These are phyloP conservation scores for Wilcoxina mikolae DNA, from an alignment of 495 filamentous ascomycete genomes.

Conservation along the genomic window DNA sequence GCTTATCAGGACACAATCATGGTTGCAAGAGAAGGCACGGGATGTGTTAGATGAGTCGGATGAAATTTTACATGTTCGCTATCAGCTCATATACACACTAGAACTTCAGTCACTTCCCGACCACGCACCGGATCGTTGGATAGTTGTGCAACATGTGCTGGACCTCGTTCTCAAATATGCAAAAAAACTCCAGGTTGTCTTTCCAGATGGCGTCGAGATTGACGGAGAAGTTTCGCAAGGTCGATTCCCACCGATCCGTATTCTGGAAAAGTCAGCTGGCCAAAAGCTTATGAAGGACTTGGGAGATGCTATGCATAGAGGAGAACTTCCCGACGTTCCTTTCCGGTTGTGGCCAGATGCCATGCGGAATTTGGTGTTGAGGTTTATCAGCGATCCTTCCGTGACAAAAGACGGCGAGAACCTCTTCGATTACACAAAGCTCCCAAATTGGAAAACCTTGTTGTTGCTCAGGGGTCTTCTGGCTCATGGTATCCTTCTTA, in stretches of 20 bases:
- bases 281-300: constrained; percentile 2
- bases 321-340: constrained; percentile 8
- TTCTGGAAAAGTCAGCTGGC: constrained; percentile 31
- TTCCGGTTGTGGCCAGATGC: constrained; percentile 12
- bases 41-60: constrained; percentile 56
- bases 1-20: constrained; percentile 34
- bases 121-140: constrained; percentile 45
- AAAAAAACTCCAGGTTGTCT: constrained; percentile 11
- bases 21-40: constrained; percentile 33
- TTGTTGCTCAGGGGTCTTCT: constrained; percentile 49
- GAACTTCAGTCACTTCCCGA: constrained; percentile 43
- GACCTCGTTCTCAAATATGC: constrained; percentile 30
- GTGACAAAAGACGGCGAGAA: background rate
- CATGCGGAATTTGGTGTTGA: constrained; percentile 20
- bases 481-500: constrained; percentile 40
- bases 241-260: constrained; percentile 34
- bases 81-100: constrained; percentile 56
- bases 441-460: constrained; percentile 18
- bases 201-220: constrained; percentile 34
- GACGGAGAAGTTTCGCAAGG: constrained; percentile 16
- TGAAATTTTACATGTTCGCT: constrained; percentile 46
- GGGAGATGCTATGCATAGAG: constrained; percentile 9
- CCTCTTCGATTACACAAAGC: background rate
- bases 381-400: constrained; percentile 28
- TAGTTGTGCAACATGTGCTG: constrained; percentile 41